Evolutionary conservation across 768 basidiomycete species (phyloP).

Genomic region (Pisolithus orientalis): DNA sequence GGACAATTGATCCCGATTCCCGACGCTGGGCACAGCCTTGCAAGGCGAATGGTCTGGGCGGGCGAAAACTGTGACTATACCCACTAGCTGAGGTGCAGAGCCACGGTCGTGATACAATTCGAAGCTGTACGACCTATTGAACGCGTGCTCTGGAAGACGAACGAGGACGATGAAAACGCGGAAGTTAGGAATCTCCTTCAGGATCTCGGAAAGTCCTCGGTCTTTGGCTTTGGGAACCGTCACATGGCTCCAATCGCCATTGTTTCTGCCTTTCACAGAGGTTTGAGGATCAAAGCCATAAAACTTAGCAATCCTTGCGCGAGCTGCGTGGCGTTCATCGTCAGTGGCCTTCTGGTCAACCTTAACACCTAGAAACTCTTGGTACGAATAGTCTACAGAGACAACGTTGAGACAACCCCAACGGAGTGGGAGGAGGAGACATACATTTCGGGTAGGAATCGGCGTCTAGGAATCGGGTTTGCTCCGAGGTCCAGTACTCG

Average conservation of each 20-base stretch:
- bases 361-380: constrained; percentile 19
- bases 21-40: constrained; percentile 20
- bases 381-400: constrained; percentile 22
- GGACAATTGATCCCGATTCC: constrained; percentile 9
- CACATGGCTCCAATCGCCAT: constrained; percentile 9
- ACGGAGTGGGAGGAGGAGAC: not conserved
- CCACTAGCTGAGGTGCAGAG: constrained; percentile 8
- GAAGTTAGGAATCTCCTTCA: constrained; percentile 15
- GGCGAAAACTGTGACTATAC: constrained; percentile 19
- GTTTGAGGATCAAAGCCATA: constrained; percentile 19
- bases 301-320: constrained; percentile 14
- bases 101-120: constrained; percentile 11
- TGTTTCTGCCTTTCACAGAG: not conserved
- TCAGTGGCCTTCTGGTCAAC: constrained; percentile 14
- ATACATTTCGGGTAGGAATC: constrained; percentile 18
- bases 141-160: constrained; percentile 19
- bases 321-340: constrained; percentile 12
- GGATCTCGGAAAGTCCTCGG: constrained; percentile 8
- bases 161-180: constrained; percentile 22
- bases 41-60: constrained; percentile 19
- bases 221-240: constrained; percentile 5
- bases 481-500: constrained; percentile 18
- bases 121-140: constrained; percentile 19
- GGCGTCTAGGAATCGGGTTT: constrained; percentile 17
- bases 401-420: no score